Evolutionary conservation across 148 eudicot genomes (phyloP), one percentile per base, ranked within the genome.

Genomic region (Amaranthus palmeri): DNA sequence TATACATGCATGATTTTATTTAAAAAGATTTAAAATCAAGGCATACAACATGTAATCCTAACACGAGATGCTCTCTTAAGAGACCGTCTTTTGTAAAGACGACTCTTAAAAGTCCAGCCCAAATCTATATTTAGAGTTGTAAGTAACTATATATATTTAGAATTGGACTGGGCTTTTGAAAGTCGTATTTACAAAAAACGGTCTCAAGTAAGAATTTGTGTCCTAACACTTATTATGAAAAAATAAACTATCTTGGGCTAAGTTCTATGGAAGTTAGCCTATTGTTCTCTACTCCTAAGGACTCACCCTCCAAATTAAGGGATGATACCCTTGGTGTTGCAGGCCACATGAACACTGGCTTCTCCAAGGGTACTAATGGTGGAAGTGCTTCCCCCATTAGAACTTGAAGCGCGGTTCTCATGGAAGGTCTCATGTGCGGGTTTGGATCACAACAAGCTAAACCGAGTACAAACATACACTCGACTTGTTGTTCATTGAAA

Each of bases 321-420:
- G 78, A 76, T 18, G 81, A 72, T 17, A 25, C 8, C 18, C 10
- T 3, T 3, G 73, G 41, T 6, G 69, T 14, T 5, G 77, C 77
- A 2, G 85, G 85, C 85, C 85, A 82, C 13, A 79, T 56, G 51
- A 82, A 82, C 7, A 68, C 74, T 8, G 85, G 85, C 74, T 76
- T 82, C 59, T 79, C 78, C 2, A 55, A 47, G 1, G 85, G 73
- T 6, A 82, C 77, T 40, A 42, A 10, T 12, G 85, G 85, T 3
- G 80, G 82, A 45, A 48, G 45, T 10, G 73, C 69, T 69, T 82
- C 85, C 0, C 85, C 85, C 61, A 58, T 76, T 7, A 79, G 41
- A 69, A 73, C 80, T 48, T 79, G 85, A 15, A 82, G 76, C 0
- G 73, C 77, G 61, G n/a, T 69, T 68, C 82, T 72, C 68, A 79